Evolutionary conservation across 139 green algal species (phyloP).

Genomic region (Eudorina sp.): DNA sequence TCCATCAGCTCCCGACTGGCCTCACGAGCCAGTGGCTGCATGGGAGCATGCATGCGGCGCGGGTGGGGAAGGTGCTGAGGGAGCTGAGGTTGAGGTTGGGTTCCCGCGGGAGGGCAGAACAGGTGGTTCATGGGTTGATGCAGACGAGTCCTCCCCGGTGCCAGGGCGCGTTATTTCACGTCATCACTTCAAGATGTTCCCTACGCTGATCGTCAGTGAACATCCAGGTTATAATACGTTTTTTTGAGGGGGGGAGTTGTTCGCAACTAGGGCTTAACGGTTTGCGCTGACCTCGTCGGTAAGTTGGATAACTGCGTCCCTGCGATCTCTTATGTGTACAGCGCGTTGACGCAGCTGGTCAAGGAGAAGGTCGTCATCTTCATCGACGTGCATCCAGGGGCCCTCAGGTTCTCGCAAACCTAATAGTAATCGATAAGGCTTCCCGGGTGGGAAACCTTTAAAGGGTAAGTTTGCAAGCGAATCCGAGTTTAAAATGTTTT

Average conservation of each 20-base stretch:
- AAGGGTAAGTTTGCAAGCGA: slow-evolving; percentile 7
- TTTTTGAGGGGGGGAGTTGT: too few relatives aligned
- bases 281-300: neutral
- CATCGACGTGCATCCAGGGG: slow-evolving; percentile 4
- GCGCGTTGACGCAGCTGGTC: neutral
- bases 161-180: too few relatives aligned
- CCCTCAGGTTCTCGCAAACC: neutral
- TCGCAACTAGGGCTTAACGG: neutral
- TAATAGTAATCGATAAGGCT: neutral
- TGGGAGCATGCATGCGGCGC: too few relatives aligned
- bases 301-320: neutral
- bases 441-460: neutral
- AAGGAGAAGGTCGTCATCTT: neutral
- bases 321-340: neutral
- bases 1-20: slow-evolving; percentile 22
- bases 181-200: too few relatives aligned
- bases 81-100: too few relatives aligned
- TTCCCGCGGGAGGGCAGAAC: too few relatives aligned
- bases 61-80: too few relatives aligned
- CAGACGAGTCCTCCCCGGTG: too few relatives aligned
- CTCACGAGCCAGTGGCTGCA: neutral
- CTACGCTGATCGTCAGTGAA: too few relatives aligned
- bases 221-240: too few relatives aligned
- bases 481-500: neutral
- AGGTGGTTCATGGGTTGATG: too few relatives aligned